Evolutionary conservation across 257 asterid genomes (phyloP), one percentile per base, ranked within the genome.

Genomic region (Solanum peruvianum): DNA sequence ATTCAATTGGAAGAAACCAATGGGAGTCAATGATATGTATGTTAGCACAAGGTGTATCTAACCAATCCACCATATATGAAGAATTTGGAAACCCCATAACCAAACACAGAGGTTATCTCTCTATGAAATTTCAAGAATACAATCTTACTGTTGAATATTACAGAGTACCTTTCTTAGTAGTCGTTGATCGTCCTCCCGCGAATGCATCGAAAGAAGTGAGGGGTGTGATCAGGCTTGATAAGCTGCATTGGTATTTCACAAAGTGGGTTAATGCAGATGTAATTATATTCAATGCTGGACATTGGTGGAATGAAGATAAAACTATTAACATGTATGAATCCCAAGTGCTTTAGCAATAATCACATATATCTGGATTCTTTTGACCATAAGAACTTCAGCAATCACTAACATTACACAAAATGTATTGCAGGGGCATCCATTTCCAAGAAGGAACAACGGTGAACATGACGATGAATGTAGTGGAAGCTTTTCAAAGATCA

Each of bases 1-100:
- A 97, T 88, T 97, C 99, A 71, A 97, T 96, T 6, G 97, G 93
- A 41, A 89, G 99, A 88, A 97, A 97, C 95, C 99, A 97, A 86
- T 97, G 99, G 99, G 99, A 97, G 11, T 97, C 99, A 37, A 87
- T 97, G 78, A 70, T 95, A 76, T 97, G 99, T 94, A 92, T 96
- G 98, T 91, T 96, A 25, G 88, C 95, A 10, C 95, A 90, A 90
- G 99, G 98, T 20, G 96, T 91, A 56, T 85, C 94, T 1, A 94
- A 97, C 84, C 62, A 56, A 8, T 91, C 99, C 67, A 90, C 89
- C 31, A 85, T 97, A 52, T 92, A 90, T 44, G 99, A 95, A 90
- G 95, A 92, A 52, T 56, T 90, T 27, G 99, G 99, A 25, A 95
- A 87, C 87, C 98, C 99, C 7, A 96, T 97, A 39, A 91, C 98